Evolutionary conservation across 768 basidiomycete genomes (phyloP), one percentile per base, ranked within the genome.

Genomic region (Mycena vitilis): DNA sequence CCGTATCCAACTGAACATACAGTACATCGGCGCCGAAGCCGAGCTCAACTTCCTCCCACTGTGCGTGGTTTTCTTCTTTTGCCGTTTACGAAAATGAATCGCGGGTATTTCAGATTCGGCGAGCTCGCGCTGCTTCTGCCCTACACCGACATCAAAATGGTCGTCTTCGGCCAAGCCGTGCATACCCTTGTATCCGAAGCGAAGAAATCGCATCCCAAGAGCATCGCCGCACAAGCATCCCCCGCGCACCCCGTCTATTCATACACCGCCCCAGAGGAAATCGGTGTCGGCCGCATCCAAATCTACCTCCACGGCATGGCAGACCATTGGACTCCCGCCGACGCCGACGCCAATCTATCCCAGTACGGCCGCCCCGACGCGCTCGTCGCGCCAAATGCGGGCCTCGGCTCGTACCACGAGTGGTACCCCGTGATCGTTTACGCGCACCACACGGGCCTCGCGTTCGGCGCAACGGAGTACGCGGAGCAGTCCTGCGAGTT

Each of bases 11-110:
- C 76, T 85, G 34, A 56, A 72, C 44, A 48, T 84, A 7, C 82
- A 85, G 48, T 78, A 79, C 47, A 68, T 84, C 15, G 82, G 83
- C 1, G 78, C 79, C 12, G 84, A 83, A 72, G 78, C 78, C 13
- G 83, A 85, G 67, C 78, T 84, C 48, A 83, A 83, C 60, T 83
- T 78, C 75, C 73, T 84, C 37, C 84, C 83, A 37, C 49, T 82
- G 84, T 84, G 57, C 37, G 83, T 79, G 20, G 40, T 15, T 48
- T 18, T 5, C 38, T 49, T 44, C 25, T 18, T 48, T 60, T 48
- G 20, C 18, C 38, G 38, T 13, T 7, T 40, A 52, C 51, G 11
- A 12, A 16, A 47, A 45, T 18, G n/a, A n/a, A n/a, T n/a, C n/a
- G n/a, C n/a, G 20, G 18, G 18, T 1, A 22, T 13, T 25, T 25